phyloP scores from a whole-genome alignment of 495 filamentous ascomycete species.

The Tuber melanosporum region DNA sequence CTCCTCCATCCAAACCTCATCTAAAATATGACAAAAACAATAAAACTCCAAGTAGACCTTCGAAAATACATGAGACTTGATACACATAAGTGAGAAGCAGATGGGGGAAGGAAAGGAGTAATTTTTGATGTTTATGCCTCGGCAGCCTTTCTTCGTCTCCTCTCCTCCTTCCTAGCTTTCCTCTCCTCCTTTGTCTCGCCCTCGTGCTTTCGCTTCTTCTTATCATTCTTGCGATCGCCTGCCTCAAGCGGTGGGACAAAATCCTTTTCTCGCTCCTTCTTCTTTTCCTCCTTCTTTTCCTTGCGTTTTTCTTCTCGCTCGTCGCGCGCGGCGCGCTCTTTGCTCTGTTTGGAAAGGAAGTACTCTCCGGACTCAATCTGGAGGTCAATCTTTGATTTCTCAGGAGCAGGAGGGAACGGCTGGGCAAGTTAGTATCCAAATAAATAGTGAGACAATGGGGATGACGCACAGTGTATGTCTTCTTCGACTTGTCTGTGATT shows the following conservation, averaged over 20 bases:
- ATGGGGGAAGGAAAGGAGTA: background rate
- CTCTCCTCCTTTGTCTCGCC: conserved; percentile 51
- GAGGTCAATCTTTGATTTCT: conserved; percentile 95
- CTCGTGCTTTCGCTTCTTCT: conserved; percentile 56
- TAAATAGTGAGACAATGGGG: conserved; percentile 54
- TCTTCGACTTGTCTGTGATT: conserved; percentile 89
- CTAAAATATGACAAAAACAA: background rate
- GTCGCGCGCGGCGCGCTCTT: conserved; percentile 73
- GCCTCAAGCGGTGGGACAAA: conserved; percentile 78
- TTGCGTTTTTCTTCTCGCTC: conserved; percentile 73
- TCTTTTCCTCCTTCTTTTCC: conserved; percentile 80
- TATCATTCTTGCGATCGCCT: conserved; percentile 50
- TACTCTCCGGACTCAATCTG: conserved; percentile 98
- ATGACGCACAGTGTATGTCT: conserved; percentile 62
- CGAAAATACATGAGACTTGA: background rate
- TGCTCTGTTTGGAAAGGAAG: conserved; percentile 85
- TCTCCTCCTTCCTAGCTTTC: conserved; percentile 41
- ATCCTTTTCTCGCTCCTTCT: conserved; percentile 72
- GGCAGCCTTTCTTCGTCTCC: conserved; percentile 37
- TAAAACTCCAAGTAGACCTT: background rate
- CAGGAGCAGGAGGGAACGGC: conserved; percentile 60
- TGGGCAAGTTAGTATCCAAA: conserved; percentile 41
- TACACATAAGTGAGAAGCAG: background rate
- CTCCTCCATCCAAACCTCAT: background rate
- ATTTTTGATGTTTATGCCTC: conserved; percentile 1